Evolutionary conservation across 2,329 filamentous ascomycete genomes (phyloP).

Genomic region (Sporothrix humicola): DNA sequence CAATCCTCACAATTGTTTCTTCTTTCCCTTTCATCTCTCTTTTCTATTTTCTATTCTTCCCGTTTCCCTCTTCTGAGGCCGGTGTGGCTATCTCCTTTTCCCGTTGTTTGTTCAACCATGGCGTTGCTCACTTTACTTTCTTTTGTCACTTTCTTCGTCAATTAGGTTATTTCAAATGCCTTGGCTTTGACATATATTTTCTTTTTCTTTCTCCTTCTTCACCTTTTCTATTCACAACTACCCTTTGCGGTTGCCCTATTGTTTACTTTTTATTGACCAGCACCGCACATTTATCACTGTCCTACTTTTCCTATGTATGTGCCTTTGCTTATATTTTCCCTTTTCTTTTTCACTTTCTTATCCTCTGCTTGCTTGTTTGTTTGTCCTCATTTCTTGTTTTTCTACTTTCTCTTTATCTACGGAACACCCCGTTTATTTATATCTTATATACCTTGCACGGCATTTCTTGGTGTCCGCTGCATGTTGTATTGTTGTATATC

Average conservation of each 20-base stretch:
- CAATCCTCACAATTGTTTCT: no score
- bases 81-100: background rate
- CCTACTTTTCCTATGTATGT: background rate
- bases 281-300: background rate
- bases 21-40: background rate
- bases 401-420: background rate
- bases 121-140: slow-evolving; percentile 5
- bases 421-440: slow-evolving; percentile 12
- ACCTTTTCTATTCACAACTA: background rate
- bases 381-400: background rate
- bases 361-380: background rate
- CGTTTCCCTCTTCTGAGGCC: background rate
- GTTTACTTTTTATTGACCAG: background rate
- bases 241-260: background rate
- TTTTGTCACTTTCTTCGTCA: background rate
- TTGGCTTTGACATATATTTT: no score
- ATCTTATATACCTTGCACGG: background rate
- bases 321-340: background rate
- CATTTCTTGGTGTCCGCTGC: no score
- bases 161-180: background rate
- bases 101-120: slow-evolving; percentile 27
- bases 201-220: background rate
- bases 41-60: background rate
- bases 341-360: background rate
- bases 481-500: slow-evolving; percentile 25